Evolutionary conservation across 177 flowering plant species (phyloP).

Genomic region (Telopea speciosissima): DNA sequence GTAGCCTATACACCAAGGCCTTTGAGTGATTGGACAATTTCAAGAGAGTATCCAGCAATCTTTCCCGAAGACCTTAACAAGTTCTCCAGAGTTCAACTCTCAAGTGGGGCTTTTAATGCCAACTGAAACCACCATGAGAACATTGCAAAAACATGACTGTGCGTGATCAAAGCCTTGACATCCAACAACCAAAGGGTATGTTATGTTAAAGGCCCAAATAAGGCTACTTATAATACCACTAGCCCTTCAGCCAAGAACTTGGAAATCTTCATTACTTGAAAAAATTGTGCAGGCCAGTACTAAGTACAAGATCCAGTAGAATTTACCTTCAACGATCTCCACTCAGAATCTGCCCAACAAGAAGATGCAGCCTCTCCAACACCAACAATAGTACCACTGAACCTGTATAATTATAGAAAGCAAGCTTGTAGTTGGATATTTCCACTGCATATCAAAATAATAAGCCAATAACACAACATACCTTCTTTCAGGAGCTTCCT

Average conservation of each 20-base stretch:
- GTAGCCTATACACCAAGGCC: neutral
- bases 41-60: neutral
- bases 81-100: neutral
- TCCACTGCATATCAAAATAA: neutral
- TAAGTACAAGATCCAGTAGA: neutral
- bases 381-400: slow-evolving; percentile 85
- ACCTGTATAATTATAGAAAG: slow-evolving; percentile 31
- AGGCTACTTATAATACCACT: neutral
- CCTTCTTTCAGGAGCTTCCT: slow-evolving; percentile 91
- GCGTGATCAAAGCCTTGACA: neutral
- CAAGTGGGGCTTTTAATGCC: neutral
- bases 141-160: neutral
- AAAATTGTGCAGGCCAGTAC: neutral
- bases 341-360: slow-evolving; percentile 69
- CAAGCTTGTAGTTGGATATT: neutral
- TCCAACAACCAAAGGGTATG: neutral
- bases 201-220: neutral
- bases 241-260: no score
- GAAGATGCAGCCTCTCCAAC: slow-evolving; percentile 47
- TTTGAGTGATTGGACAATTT: neutral
- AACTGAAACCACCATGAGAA: neutral
- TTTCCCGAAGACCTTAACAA: neutral
- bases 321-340: slow-evolving; percentile 83
- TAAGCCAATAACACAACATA: slow-evolving; percentile 15
- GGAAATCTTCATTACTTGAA: neutral